Base-by-base conservation (phyloP, 768 basidiomycete genomes). In the Dacryopinax primogenitus region DNA sequence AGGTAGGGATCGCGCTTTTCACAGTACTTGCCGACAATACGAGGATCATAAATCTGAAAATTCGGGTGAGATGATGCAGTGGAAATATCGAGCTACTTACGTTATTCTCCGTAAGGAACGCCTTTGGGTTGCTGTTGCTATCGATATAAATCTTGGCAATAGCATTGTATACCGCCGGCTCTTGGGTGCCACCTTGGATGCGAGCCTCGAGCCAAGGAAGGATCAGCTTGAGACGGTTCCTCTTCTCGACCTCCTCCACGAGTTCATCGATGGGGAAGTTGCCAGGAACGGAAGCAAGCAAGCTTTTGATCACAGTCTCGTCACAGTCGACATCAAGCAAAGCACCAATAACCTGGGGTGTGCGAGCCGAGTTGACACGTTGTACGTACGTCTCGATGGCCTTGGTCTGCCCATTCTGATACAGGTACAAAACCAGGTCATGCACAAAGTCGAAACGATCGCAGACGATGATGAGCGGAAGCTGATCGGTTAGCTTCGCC, bases 361-460 rank as follows among this genome's bases (percentile, higher is more conserved):
- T 96, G 64, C 96, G 83, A 63, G 91, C 86, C 33, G 96, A 93
- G 79, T 99, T 98, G 76, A 98, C 96, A 9, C 91, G 86, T 73
- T 97, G 94, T 4, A 99, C 96, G 75, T 99, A 99, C n/a, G 98
- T 92, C 79, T 99, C 96, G 76, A 99, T 99, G 78, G 95, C 96
- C 78, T 92, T 92, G 64, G 85, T 87, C 62, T 97, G 84, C 41
- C 91, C 90, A 74, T 98, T 97, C 78, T 98, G 96, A 77, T 98
- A 99, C 23, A 99, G 83, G 76, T 98, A 99, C 26, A 99, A 84
- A 45, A 99, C 95, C 67, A 99, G 86, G 72, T 99, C 96, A 74
- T 99, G 96, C 12, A 99, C 95, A 71, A 97, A 98, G 81, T 96
- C 95, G 81, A 98, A 99, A 37, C 96, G 92, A 75, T 99, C 96